Evolutionary conservation across 805 yeast species (phyloP).

Genomic region (Ogataea minuta): DNA sequence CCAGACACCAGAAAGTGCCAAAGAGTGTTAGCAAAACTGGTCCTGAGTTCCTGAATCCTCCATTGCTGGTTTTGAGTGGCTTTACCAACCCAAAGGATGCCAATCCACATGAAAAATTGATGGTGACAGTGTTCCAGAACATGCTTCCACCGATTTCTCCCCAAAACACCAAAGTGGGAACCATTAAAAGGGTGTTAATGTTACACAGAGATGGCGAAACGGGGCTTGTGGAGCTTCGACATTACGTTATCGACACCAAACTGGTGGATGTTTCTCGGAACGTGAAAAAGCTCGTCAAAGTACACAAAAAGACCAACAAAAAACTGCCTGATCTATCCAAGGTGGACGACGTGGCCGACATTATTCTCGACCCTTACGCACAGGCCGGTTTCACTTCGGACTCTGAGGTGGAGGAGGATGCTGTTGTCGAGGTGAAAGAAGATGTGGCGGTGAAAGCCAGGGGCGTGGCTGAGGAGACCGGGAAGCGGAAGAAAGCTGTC

Average conservation of each 20-base stretch:
- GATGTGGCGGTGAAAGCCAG: conserved; percentile 21
- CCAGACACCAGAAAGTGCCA: conserved; percentile 67
- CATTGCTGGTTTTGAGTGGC: conserved; percentile 90
- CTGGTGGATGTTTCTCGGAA: conserved; percentile 74
- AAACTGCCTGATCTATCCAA: conserved; percentile 66
- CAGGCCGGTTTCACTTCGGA: conserved; percentile 79
- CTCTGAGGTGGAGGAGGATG: conserved; percentile 92
- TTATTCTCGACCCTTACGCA: conserved; percentile 79
- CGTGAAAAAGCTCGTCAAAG: conserved; percentile 65
- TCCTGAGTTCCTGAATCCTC: conserved; percentile 71
- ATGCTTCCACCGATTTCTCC: conserved; percentile 95
- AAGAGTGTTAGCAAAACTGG: conserved; percentile 68
- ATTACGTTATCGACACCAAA: conserved; percentile 83
- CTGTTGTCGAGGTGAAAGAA: conserved; percentile 58
- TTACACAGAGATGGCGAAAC: conserved; percentile 69
- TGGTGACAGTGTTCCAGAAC: conserved; percentile 89
- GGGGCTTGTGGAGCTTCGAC: conserved; percentile 80
- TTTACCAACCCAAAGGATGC: conserved; percentile 67
- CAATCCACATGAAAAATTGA: conserved; percentile 69
- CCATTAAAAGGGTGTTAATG: conserved; percentile 83
- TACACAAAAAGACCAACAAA: conserved; percentile 59
- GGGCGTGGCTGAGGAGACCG: conserved; percentile 10
- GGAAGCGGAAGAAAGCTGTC: conserved; percentile 71
- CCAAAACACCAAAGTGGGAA: conserved; percentile 65
- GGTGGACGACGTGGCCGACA: conserved; percentile 76